phyloP scores from a whole-genome alignment of 805 yeast genomes.

The Pichia cabralensis region DNA sequence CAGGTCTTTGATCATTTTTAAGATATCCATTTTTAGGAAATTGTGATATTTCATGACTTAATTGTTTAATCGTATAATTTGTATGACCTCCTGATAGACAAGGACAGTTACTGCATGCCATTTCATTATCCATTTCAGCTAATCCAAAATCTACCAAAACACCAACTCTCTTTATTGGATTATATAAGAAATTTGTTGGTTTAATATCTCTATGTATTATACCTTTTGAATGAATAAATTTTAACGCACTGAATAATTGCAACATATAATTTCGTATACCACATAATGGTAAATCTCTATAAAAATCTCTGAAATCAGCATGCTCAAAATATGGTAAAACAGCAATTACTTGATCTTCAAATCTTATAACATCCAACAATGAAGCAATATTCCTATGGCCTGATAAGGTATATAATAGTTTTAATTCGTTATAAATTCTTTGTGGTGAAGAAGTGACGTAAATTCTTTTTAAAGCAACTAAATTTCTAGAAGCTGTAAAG shows the following conservation, averaged over 20 bases:
- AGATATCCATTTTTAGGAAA: constrained; percentile 54
- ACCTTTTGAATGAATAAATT: constrained; percentile 65
- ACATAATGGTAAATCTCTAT: constrained; percentile 63
- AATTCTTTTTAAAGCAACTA: constrained; percentile 84
- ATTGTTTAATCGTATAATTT: constrained; percentile 2
- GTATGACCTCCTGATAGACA: constrained; percentile 36
- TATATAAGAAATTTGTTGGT: constrained; percentile 61
- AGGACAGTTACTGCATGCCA: constrained; percentile 38
- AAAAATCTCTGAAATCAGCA: constrained; percentile 81
- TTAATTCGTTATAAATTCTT: constrained; percentile 81
- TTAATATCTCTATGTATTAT: constrained; percentile 92
- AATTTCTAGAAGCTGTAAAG: constrained; percentile 9
- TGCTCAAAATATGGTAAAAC: constrained; percentile 87
- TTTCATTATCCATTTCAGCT: constrained; percentile 48
- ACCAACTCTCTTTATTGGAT: constrained; percentile 58
- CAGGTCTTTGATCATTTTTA: constrained; percentile 79
- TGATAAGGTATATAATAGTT: constrained; percentile 56
- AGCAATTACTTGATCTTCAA: constrained; percentile 87
- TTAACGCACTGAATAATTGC: constrained; percentile 69
- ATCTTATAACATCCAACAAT: constrained; percentile 74
- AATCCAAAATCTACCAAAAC: constrained; percentile 88
- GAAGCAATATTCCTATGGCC: constrained; percentile 79
- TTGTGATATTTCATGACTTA: constrained; percentile 22
- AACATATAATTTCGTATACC: constrained; percentile 77
- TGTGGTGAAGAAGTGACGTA: constrained; percentile 94